phyloP scores from a whole-genome alignment of 2,329 filamentous ascomycete genomes.

The Hypomyces perniciosus region DNA sequence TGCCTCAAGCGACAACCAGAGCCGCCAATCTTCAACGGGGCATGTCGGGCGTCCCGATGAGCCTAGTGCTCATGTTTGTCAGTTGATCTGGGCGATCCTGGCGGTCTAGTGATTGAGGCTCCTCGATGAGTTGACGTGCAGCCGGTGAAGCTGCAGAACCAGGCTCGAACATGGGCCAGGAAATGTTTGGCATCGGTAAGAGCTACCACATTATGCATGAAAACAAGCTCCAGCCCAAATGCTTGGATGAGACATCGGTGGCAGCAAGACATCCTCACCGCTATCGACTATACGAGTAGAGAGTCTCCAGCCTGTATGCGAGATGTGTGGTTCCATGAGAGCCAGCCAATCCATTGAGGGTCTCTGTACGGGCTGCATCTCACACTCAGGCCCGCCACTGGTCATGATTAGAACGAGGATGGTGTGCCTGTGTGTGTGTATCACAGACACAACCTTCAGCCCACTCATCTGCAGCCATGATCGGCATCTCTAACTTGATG shows the following conservation, averaged over 20 bases:
- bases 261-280: slow-evolving; percentile 6
- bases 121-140: no score
- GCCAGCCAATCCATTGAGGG: neutral
- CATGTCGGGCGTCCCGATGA: no score
- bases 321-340: neutral
- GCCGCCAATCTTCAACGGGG: neutral
- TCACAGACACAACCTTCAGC: neutral
- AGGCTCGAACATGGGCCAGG: neutral
- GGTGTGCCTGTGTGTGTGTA: neutral
- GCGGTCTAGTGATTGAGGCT: no score
- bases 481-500: slow-evolving; percentile 2
- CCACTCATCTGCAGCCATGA: neutral
- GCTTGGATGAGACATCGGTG: slow-evolving; percentile 7
- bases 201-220: slow-evolving; percentile 10
- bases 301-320: neutral
- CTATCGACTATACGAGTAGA: neutral
- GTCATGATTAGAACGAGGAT: neutral
- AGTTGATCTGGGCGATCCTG: no score
- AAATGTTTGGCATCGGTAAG: slow-evolving; percentile 4
- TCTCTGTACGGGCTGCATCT: slow-evolving; percentile 6
- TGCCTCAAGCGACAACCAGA: neutral
- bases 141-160: no score
- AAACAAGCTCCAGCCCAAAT: neutral
- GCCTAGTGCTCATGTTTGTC: no score
- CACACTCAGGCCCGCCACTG: neutral